A percentile compares a stretch with the other conserved stretches of the same genome.
These are phyloP conservation scores for Alternaria alternata DNA, from an alignment of 2,329 filamentous ascomycete genomes.

Conservation along the genomic window DNA sequence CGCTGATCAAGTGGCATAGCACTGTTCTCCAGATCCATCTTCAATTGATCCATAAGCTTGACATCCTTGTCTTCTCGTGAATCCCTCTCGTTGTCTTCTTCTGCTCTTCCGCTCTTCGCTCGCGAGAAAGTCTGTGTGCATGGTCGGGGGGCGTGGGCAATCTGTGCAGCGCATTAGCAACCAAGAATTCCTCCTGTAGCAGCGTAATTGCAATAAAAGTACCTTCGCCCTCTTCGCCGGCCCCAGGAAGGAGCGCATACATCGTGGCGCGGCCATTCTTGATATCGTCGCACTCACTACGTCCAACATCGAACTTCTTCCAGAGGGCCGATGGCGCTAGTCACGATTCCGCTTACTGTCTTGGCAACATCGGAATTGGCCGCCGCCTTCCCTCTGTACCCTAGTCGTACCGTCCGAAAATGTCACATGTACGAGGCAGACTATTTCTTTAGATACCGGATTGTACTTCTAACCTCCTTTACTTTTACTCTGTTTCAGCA, in stretches of 20 bases:
- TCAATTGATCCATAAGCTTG: conserved; percentile 24
- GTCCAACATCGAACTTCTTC: conserved; percentile 30
- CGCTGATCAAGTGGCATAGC: conserved; percentile 36
- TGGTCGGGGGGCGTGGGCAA: conserved; percentile 33
- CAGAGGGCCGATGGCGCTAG: conserved; percentile 31
- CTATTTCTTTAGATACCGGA: conserved; percentile 2
- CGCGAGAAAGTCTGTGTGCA: conserved; percentile 36
- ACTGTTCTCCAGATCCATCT: conserved; percentile 30
- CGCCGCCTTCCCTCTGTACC: conserved; percentile 40
- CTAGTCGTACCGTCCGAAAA: conserved; percentile 24
- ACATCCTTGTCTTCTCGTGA: conserved; percentile 8
- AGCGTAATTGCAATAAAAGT: not conserved
- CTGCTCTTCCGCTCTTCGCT: conserved; percentile 28
- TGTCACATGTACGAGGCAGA: conserved; percentile 17
- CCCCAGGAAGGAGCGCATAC: conserved; percentile 54
- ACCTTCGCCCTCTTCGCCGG: conserved; percentile 56
- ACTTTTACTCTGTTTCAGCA: not conserved
- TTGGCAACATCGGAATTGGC: conserved; percentile 42
- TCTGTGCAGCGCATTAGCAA: conserved; percentile 35
- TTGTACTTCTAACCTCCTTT: not conserved
- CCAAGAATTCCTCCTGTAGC: not conserved
- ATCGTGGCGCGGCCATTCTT: conserved; percentile 56
- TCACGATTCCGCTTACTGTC: conserved; percentile 30
- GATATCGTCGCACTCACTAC: conserved; percentile 27
- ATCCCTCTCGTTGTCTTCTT: conserved; percentile 27